Conservation (phyloP, 768 basidiomycete species). For the Boletus subparvulus region DNA sequence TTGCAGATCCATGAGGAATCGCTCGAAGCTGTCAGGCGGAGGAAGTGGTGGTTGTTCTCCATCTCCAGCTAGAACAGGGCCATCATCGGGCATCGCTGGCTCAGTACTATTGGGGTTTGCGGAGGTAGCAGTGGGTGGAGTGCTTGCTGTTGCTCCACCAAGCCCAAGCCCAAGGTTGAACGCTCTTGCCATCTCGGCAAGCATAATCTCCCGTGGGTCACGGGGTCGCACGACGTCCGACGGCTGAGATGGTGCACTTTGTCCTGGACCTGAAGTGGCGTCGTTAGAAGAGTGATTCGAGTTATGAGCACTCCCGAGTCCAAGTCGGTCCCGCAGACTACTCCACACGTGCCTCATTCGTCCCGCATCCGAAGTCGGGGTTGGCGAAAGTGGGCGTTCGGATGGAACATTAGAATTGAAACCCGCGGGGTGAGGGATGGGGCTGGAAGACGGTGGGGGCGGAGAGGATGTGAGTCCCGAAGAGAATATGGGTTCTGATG, state of each 20-base stretch:
- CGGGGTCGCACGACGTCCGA: constrained; percentile 14
- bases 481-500: constrained; percentile 62
- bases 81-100: constrained; percentile 5
- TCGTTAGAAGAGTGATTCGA: constrained; percentile 13
- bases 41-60: constrained; percentile 30
- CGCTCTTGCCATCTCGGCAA: constrained; percentile 79
- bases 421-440: constrained; percentile 12
- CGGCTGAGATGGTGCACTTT: constrained; percentile 7
- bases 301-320: constrained; percentile 38
- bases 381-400: constrained; percentile 41
- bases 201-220: constrained; percentile 68
- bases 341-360: constrained; percentile 68
- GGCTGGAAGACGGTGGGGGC: constrained; percentile 10
- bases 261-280: constrained; percentile 5
- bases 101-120: constrained; percentile 11
- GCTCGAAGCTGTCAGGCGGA: constrained; percentile 72
- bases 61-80: constrained; percentile 6
- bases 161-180: constrained; percentile 71
- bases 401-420: constrained; percentile 19
- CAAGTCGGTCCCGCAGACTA: constrained; percentile 65
- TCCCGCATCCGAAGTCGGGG: constrained; percentile 38
- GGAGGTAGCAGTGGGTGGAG: constrained; percentile 1
- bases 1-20: constrained; percentile 78
- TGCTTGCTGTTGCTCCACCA: constrained; percentile 20
- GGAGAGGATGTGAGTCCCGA: constrained; percentile 49